Percentiles rank a stretch among this genome's conserved stretches.
Conservation (phyloP, 352 stramenopile species). For the Peronospora belbahrii region DNA sequence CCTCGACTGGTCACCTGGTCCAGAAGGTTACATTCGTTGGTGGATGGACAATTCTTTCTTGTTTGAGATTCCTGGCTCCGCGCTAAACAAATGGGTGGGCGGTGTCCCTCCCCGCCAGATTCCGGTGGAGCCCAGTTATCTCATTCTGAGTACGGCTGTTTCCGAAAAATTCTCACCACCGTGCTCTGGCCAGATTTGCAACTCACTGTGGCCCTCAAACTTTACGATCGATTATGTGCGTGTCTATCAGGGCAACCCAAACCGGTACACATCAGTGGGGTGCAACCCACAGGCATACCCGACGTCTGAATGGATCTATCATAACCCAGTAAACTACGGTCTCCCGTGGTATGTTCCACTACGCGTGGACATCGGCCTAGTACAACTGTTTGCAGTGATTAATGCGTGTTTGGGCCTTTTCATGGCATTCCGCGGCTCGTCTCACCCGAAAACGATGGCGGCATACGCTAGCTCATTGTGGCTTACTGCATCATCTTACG, state of each 20-base stretch:
- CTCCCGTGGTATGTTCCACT: constrained; percentile 79
- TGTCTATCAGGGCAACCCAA: constrained; percentile 89
- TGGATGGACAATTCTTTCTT: constrained; percentile 91
- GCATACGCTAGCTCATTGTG: constrained; percentile 51
- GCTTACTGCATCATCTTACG: constrained; percentile 63
- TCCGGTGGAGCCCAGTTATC: constrained; percentile 93
- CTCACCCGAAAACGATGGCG: constrained; percentile 43
- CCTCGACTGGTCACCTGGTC: constrained; percentile 92
- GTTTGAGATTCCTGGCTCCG: constrained; percentile 87
- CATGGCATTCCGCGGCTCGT: constrained; percentile 51
- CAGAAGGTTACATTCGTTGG: constrained; percentile 89
- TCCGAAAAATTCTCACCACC: constrained; percentile 92
- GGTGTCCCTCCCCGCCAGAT: constrained; percentile 76
- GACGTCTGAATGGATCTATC: constrained; percentile 88
- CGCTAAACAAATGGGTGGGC: constrained; percentile 74
- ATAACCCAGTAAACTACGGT: constrained; percentile 78
- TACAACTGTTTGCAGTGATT: constrained; percentile 45
- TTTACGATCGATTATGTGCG: constrained; percentile 94
- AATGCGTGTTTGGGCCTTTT: constrained; percentile 47
- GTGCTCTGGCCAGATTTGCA: constrained; percentile 88
- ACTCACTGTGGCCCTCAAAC: constrained; percentile 87
- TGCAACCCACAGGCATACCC: constrained; percentile 89
- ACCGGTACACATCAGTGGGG: constrained; percentile 87
- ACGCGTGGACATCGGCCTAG: constrained; percentile 35
- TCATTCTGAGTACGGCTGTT: constrained; percentile 97